phyloP scores from a whole-genome alignment of 495 filamentous ascomycete species.

The Monascus purpureus region DNA sequence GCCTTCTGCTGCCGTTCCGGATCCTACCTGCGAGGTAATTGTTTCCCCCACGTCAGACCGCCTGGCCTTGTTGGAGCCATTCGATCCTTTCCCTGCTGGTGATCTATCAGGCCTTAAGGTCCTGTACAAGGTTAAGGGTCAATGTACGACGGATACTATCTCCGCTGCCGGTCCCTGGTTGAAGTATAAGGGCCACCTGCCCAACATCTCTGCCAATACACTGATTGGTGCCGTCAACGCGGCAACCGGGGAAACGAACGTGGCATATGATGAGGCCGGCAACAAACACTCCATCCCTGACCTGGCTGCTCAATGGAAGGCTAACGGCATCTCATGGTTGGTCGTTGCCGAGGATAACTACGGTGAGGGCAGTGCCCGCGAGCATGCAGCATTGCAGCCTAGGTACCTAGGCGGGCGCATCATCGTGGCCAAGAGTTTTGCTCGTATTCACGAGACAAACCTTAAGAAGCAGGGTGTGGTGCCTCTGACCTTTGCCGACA shows the following conservation, averaged over 20 bases:
- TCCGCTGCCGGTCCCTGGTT: conserved; percentile 95
- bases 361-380: conserved; percentile 86
- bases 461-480: conserved; percentile 98
- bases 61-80: conserved; percentile 83
- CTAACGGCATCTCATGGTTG: conserved; percentile 56
- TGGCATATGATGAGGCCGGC: conserved; percentile 71
- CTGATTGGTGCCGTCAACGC: conserved; percentile 89
- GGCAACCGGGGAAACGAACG: conserved; percentile 82
- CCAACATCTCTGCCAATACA: conserved; percentile 94
- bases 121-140: conserved; percentile 88
- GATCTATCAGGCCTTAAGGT: conserved; percentile 50
- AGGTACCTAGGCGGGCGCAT: conserved; percentile 80
- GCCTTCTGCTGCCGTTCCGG: conserved; percentile 56
- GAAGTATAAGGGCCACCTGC: conserved; percentile 97
- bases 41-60: conserved; percentile 78
- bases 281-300: conserved; percentile 57
- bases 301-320: conserved; percentile 69
- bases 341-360: conserved; percentile 97
- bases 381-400: conserved; percentile 95
- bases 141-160: conserved; percentile 98
- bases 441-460: conserved; percentile 96
- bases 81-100: conserved; percentile 62
- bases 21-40: conserved; percentile 47
- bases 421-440: conserved; percentile 84
- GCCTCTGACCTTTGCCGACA: conserved; percentile 75